Evolutionary conservation across 768 basidiomycete species (phyloP).

Genomic region (Podaxis sp.): DNA sequence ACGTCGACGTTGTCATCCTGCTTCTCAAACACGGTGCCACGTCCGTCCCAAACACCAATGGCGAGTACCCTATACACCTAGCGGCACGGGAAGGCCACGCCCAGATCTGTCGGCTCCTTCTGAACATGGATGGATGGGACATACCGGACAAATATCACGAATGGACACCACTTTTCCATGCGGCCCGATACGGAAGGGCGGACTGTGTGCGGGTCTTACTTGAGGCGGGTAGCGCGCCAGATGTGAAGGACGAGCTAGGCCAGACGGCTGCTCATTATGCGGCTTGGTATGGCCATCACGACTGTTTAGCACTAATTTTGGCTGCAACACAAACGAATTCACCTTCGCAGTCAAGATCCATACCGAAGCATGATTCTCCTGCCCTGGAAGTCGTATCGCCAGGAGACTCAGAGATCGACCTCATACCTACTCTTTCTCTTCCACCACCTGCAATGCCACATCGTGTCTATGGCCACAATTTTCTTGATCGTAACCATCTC

Average conservation of each 20-base stretch:
- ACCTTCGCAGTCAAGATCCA: conserved; percentile 21
- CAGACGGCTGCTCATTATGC: conserved; percentile 91
- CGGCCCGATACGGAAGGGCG: conserved; percentile 81
- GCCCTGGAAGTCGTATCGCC: conserved; percentile 33
- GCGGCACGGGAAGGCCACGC: conserved; percentile 91
- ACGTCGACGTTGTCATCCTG: conserved; percentile 77
- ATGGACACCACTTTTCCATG: conserved; percentile 97
- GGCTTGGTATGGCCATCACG: conserved; percentile 90
- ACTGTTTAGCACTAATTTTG: conserved; percentile 64
- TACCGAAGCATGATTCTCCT: conserved; percentile 37
- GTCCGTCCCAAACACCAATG: conserved; percentile 85
- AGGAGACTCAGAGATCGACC: conserved; percentile 75
- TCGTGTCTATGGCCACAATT: conserved; percentile 95
- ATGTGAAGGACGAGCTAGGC: conserved; percentile 78
- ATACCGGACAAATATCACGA: conserved; percentile 95
- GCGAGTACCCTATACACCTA: conserved; percentile 96
- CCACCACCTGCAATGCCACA: conserved; percentile 99
- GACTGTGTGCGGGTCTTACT: conserved; percentile 78
- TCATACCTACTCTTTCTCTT: conserved; percentile 91
- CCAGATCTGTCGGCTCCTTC: conserved; percentile 77
- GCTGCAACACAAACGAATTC: conserved; percentile 36
- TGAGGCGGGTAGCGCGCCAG: conserved; percentile 75
- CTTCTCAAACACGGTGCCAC: conserved; percentile 77
- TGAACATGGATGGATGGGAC: conserved; percentile 78
- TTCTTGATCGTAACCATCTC: conserved; percentile 82